Evolutionary conservation across 805 yeast species (phyloP).

Genomic region (Spathaspora passalidarum): DNA sequence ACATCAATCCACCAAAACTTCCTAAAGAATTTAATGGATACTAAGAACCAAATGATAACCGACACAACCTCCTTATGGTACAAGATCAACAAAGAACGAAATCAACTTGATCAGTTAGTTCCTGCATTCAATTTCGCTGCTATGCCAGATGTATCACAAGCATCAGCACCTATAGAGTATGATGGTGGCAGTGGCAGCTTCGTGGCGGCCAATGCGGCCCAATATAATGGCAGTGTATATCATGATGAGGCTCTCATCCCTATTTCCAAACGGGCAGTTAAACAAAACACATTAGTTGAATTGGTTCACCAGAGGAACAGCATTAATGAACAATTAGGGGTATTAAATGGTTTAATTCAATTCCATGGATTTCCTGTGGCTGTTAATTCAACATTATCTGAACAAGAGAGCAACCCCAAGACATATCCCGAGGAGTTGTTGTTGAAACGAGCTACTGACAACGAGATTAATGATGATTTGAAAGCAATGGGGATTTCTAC

Average conservation of each 20-base stretch:
- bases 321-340: constrained; percentile 65
- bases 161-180: constrained; percentile 13
- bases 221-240: not conserved
- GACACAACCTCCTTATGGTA: constrained; percentile 88
- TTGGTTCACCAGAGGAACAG: constrained; percentile 66
- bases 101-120: constrained; percentile 69
- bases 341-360: constrained; percentile 61
- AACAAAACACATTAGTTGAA: constrained; percentile 35
- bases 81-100: constrained; percentile 82
- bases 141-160: constrained; percentile 20
- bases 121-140: constrained; percentile 50
- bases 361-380: constrained; percentile 84
- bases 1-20: constrained; percentile 83
- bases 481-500: constrained; percentile 53
- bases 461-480: constrained; percentile 76
- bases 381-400: constrained; percentile 39
- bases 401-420: constrained; percentile 9
- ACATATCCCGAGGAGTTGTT: constrained; percentile 28
- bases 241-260: constrained; percentile 12
- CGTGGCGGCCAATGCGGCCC: constrained; percentile 16
- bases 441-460: constrained; percentile 58
- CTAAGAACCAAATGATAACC: constrained; percentile 60
- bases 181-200: constrained; percentile 1
- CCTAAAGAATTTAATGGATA: constrained; percentile 62
- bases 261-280: constrained; percentile 31